Evolutionary conservation across 2,329 filamentous ascomycete genomes (phyloP).

Genomic region (Aspergillus unguis): DNA sequence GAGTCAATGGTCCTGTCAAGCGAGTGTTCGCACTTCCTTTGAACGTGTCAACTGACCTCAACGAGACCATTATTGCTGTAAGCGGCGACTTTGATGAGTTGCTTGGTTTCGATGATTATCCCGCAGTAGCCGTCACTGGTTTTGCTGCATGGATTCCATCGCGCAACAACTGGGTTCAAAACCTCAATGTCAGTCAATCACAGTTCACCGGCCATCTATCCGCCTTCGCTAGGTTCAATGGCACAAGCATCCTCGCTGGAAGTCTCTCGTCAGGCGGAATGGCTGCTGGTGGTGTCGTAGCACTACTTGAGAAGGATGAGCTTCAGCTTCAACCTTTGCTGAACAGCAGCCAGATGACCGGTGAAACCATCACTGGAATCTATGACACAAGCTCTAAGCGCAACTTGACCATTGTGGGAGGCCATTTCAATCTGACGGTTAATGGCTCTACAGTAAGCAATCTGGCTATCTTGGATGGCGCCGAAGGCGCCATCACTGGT

Average conservation of each 20-base stretch:
- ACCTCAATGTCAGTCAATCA: constrained; percentile 63
- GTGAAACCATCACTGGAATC: constrained; percentile 63
- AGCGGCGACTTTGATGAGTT: constrained; percentile 76
- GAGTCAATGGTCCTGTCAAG: constrained; percentile 75
- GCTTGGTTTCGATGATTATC: constrained; percentile 61
- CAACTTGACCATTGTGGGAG: constrained; percentile 84
- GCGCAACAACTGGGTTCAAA: constrained; percentile 79
- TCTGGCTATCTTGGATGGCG: constrained; percentile 75
- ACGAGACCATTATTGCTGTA: constrained; percentile 73
- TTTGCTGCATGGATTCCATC: constrained; percentile 94
- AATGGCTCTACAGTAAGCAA: constrained; percentile 72
- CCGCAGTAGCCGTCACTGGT: constrained; percentile 62
- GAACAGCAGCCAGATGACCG: constrained; percentile 42
- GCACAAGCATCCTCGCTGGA: constrained; percentile 70
- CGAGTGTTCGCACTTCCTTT: constrained; percentile 72
- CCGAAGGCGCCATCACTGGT: constrained; percentile 67
- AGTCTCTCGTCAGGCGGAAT: constrained; percentile 73
- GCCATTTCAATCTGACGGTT: constrained; percentile 73
- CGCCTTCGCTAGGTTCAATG: constrained; percentile 61
- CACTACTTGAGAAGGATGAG: constrained; percentile 50
- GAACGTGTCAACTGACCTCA: constrained; percentile 67
- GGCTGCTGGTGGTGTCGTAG: constrained; percentile 68
- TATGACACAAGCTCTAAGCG: constrained; percentile 68
- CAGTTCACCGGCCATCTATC: constrained; percentile 70
- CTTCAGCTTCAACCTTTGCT: constrained; percentile 40